These are phyloP conservation scores for Hysterium pulicare DNA, from an alignment of 2,329 filamentous ascomycete genomes.

Conservation along the genomic window DNA sequence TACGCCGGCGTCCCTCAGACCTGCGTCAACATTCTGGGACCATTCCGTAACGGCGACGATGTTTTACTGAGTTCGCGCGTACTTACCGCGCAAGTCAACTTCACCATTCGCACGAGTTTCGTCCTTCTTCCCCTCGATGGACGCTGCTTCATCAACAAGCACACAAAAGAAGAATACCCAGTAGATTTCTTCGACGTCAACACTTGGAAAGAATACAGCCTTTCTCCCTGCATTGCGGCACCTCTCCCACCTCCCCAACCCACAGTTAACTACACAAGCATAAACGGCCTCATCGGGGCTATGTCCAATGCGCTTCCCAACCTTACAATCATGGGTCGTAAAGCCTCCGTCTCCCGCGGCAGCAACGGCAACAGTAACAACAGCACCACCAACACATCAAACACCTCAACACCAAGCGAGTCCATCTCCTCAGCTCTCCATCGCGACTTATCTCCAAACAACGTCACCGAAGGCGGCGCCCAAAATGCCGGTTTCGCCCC, in stretches of 20 bases:
- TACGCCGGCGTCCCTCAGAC: slow-evolving; percentile 82
- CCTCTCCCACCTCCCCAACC: slow-evolving; percentile 56
- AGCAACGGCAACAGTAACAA: slow-evolving; percentile 26
- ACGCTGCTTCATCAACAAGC: slow-evolving; percentile 79
- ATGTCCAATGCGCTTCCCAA: slow-evolving; percentile 46
- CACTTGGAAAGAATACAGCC: slow-evolving; percentile 73
- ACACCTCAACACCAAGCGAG: slow-evolving; percentile 8
- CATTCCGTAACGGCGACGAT: slow-evolving; percentile 86
- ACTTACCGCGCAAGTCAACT: slow-evolving; percentile 88
- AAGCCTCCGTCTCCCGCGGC: slow-evolving; percentile 33
- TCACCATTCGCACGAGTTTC: slow-evolving; percentile 83
- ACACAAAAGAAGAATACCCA: slow-evolving; percentile 74
- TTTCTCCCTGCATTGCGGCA: slow-evolving; percentile 73
- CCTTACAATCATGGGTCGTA: slow-evolving; percentile 27
- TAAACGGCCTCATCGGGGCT: slow-evolving; percentile 45
- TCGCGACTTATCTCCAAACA: slow-evolving; percentile 6
- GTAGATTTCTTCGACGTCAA: slow-evolving; percentile 80
- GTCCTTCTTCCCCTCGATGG: slow-evolving; percentile 82
- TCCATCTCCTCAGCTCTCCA: slow-evolving; percentile 9
- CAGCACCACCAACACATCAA: slow-evolving; percentile 11
- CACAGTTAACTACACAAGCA: slow-evolving; percentile 36
- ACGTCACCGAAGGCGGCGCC: slow-evolving; percentile 27
- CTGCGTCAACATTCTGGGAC: slow-evolving; percentile 88
- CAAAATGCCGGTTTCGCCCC: slow-evolving; percentile 41
- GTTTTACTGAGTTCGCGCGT: slow-evolving; percentile 86